Percentiles rank a stretch among this genome's conserved stretches.
These are phyloP conservation scores for Dictyostelium firmibasis DNA, from an alignment of 78 protist species.

Conservation along the genomic window DNA sequence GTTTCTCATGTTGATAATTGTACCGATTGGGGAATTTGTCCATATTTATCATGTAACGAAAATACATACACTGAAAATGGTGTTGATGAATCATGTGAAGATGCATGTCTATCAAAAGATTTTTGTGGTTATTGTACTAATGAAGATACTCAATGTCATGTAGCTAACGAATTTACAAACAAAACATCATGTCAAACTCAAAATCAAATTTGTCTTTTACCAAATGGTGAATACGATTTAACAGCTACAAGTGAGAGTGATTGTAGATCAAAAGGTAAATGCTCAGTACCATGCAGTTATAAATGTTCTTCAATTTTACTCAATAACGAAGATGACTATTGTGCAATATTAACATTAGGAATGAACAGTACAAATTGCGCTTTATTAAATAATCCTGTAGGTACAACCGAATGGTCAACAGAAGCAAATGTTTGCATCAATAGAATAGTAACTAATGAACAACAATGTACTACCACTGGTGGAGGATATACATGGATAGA, in stretches of 20 bases:
- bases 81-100: neutral
- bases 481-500: neutral
- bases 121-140: neutral
- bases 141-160: neutral
- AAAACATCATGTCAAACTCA: neutral
- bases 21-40: neutral
- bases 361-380: neutral
- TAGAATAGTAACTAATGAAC: neutral
- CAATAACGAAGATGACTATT: neutral
- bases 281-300: neutral
- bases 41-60: neutral
- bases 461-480: neutral
- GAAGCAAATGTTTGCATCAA: neutral
- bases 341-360: neutral
- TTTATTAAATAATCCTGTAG: neutral
- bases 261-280: neutral
- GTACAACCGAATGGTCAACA: neutral
- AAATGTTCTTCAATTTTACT: neutral
- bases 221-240: neutral
- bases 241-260: neutral
- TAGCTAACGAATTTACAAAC: too few relatives aligned
- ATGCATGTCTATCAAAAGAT: neutral
- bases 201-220: neutral
- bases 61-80: neutral
- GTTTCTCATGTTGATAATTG: neutral